phyloP scores from a whole-genome alignment of 495 filamentous ascomycete genomes.

The Penicillium macrosclerotiorum region DNA sequence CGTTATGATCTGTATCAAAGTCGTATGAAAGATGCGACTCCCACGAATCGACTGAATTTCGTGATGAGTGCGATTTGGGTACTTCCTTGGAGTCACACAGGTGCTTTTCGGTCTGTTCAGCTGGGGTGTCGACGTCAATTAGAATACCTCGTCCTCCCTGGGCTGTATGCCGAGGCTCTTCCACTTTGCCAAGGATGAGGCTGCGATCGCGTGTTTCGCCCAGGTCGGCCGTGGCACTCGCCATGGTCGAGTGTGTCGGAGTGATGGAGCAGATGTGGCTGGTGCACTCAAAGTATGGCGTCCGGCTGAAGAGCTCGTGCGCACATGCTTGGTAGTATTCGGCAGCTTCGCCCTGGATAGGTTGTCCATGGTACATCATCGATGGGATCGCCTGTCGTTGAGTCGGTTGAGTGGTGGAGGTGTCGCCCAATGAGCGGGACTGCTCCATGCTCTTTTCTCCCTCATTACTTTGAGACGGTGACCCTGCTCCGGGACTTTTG shows the following conservation, averaged over 20 bases:
- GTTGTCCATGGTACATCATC: slow-evolving; percentile 25
- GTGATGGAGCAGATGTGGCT: slow-evolving; percentile 49
- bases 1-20: slow-evolving; percentile 15
- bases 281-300: slow-evolving; percentile 49
- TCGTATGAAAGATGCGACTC: slow-evolving; percentile 9
- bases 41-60: slow-evolving; percentile 16
- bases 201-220: slow-evolving; percentile 10
- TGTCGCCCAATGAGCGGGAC: slow-evolving; percentile 8
- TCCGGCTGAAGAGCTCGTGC: slow-evolving; percentile 48
- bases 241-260: too few species aligned
- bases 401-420: too few species aligned
- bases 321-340: slow-evolving; percentile 55
- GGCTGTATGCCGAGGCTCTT: slow-evolving; percentile 7
- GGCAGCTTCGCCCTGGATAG: slow-evolving; percentile 43
- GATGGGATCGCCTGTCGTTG: slow-evolving; percentile 18
- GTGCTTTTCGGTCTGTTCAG: slow-evolving; percentile 3
- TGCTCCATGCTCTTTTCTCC: slow-evolving; percentile 18
- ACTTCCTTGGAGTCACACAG: background rate
- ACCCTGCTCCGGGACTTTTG: slow-evolving; percentile 30
- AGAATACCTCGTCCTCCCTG: slow-evolving; percentile 15
- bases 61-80: slow-evolving; percentile 3
- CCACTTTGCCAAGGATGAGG: slow-evolving; percentile 4
- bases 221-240: background rate
- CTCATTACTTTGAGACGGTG: slow-evolving; percentile 20
- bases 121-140: slow-evolving; percentile 33